These are phyloP conservation scores for Colletotrichum euphorbiae DNA, from an alignment of 2,329 filamentous ascomycete genomes.

Conservation along the genomic window DNA sequence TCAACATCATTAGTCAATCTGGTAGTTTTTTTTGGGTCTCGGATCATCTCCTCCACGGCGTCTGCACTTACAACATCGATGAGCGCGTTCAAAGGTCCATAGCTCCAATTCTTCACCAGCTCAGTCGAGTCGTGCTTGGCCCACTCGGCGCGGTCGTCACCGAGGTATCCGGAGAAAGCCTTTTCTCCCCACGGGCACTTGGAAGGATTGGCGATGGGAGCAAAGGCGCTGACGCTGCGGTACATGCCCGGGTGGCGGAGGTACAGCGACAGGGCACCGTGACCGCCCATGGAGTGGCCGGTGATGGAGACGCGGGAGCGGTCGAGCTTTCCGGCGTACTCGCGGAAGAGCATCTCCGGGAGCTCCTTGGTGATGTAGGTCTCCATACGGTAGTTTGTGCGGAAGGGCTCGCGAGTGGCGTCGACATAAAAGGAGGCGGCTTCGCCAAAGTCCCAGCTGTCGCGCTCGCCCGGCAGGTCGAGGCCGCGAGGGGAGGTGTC, in stretches of 20 bases:
- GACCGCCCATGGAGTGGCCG: constrained; percentile 97
- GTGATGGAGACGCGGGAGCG: constrained; percentile 79
- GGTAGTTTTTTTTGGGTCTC: too few relatives aligned
- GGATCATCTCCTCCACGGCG: not conserved
- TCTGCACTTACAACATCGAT: constrained; percentile 81
- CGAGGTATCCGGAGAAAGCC: constrained; percentile 92
- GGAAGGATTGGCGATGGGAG: constrained; percentile 88
- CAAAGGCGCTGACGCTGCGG: constrained; percentile 88
- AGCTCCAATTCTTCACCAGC: constrained; percentile 80
- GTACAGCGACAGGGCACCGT: constrained; percentile 92
- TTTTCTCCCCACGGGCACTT: constrained; percentile 95
- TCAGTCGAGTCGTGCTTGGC: constrained; percentile 93
- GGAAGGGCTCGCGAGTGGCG: constrained; percentile 80
- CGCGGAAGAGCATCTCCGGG: constrained; percentile 78
- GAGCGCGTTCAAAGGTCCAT: constrained; percentile 75
- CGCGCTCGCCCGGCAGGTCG: constrained; percentile 84
- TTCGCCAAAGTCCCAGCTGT: constrained; percentile 89
- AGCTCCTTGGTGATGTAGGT: constrained; percentile 90
- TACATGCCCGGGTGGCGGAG: constrained; percentile 92
- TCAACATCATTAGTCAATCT: not conserved
- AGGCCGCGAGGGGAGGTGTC: constrained; percentile 94
- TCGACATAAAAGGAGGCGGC: constrained; percentile 97
- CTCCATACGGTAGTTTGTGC: constrained; percentile 91
- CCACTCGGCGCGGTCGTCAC: constrained; percentile 81
- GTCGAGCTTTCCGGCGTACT: constrained; percentile 79